Percentiles rank a stretch among this genome's conserved stretches.
Conservation (phyloP, 1,284 basidiomycete species). For the Takashimella tepidaria region DNA sequence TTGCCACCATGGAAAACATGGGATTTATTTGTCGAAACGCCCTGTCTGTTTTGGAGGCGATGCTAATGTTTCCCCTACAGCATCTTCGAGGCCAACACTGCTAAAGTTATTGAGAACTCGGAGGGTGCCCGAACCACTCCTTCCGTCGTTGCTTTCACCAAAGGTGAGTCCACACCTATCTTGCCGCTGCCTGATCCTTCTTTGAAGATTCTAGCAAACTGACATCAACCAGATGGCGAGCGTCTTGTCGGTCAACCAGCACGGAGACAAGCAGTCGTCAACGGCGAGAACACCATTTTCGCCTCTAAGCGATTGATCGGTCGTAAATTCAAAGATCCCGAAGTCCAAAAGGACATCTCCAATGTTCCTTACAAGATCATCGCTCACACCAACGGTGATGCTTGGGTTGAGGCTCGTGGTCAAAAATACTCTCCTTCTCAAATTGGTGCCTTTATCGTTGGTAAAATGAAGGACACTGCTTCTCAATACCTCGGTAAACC, state of each 20-base stretch:
- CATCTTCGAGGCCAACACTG: constrained; percentile 90
- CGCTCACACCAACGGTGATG: constrained; percentile 56
- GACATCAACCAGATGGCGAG: constrained; percentile 57
- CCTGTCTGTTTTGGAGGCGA: too few species aligned
- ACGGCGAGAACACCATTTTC: constrained; percentile 88
- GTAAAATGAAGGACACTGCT: constrained; percentile 95
- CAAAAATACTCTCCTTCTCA: constrained; percentile 58
- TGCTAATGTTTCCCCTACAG: constrained; percentile 11
- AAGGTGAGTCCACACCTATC: constrained; percentile 52
- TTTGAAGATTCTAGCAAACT: too few species aligned
- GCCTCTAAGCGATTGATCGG: constrained; percentile 97
- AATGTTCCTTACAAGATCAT: constrained; percentile 69
- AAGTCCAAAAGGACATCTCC: constrained; percentile 84
- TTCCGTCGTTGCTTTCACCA: constrained; percentile 97
- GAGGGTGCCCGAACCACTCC: constrained; percentile 98
- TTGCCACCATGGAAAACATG: neutral
- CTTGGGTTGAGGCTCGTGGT: constrained; percentile 67
- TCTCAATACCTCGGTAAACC: constrained; percentile 87
- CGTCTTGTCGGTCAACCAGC: constrained; percentile 93
- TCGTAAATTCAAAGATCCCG: constrained; percentile 85
- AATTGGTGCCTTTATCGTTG: constrained; percentile 74
- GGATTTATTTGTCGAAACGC: too few species aligned
- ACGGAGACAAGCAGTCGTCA: constrained; percentile 95
- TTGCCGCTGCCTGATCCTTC: neutral
- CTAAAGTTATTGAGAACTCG: constrained; percentile 93